A percentile compares a stretch with the other conserved stretches of the same genome.
Conservation (phyloP, 768 basidiomycete species). For the Gloeopeniophorella convolvens region DNA sequence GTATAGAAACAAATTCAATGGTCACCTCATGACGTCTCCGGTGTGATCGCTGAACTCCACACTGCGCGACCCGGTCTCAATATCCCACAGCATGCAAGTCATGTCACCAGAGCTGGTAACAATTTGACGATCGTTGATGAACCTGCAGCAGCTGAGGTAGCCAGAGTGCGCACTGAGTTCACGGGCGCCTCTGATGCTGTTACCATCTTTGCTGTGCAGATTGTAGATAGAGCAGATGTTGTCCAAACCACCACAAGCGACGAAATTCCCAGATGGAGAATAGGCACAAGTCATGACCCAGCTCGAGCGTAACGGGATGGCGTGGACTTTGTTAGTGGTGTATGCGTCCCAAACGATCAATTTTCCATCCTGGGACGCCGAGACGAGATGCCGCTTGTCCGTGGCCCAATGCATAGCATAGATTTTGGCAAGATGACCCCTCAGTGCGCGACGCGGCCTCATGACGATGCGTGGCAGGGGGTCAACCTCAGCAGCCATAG, state of each 20-base stretch:
- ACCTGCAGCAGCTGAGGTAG: constrained; percentile 96
- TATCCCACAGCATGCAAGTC: constrained; percentile 99
- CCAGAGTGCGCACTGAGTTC: constrained; percentile 97
- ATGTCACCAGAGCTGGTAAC: constrained; percentile 97
- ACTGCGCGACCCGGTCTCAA: constrained; percentile 95
- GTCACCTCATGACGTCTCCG: constrained; percentile 98
- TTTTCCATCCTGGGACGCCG: constrained; percentile 99
- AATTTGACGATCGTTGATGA: constrained; percentile 98
- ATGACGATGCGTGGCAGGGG: constrained; percentile 94
- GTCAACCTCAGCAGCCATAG: constrained; percentile 97
- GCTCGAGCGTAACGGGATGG: constrained; percentile 93
- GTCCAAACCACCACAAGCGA: constrained; percentile 97
- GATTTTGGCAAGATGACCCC: constrained; percentile 98
- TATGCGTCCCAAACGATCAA: constrained; percentile 99
- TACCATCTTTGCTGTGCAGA: constrained; percentile 73
- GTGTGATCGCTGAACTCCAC: constrained; percentile 99
- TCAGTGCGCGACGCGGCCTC: constrained; percentile 90
- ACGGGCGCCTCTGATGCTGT: constrained; percentile 79
- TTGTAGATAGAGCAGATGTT: constrained; percentile 99
- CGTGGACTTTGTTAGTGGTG: constrained; percentile 99
- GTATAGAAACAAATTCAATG: constrained; percentile 8
- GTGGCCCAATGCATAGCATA: constrained; percentile 99
- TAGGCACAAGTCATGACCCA: constrained; percentile 99
- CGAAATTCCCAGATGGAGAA: constrained; percentile 93
- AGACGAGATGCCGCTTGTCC: constrained; percentile 95